Conservation (phyloP, 2,329 filamentous ascomycete species). For the Pseudogymnoascus sp. region DNA sequence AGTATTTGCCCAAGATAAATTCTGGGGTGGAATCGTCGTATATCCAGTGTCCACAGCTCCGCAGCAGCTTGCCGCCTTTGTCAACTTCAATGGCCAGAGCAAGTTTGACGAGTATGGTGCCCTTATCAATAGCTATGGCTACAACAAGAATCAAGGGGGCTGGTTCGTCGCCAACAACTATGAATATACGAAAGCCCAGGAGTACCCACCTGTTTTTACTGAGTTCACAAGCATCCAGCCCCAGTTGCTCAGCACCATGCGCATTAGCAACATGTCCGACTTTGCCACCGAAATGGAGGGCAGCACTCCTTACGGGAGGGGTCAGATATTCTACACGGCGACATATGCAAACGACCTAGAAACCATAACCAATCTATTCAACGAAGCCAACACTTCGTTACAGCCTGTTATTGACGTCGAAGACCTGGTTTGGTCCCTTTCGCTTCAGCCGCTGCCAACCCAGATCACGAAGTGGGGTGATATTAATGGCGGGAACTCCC, state of each 20-base stretch:
- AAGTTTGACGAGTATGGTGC: conserved; percentile 10
- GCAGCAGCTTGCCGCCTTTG: conserved; percentile 5
- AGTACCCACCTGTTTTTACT: conserved; percentile 11
- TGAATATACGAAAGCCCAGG: conserved; percentile 12
- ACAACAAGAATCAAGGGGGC: neutral
- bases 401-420: neutral
- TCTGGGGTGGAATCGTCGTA: conserved; percentile 12
- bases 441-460: conserved; percentile 10
- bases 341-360: conserved; percentile 11
- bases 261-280: conserved; percentile 13
- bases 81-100: neutral
- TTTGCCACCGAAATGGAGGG: conserved; percentile 11
- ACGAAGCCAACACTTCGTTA: conserved; percentile 2
- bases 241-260: conserved; percentile 10
- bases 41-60: conserved; percentile 9
- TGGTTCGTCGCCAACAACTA: conserved; percentile 7
- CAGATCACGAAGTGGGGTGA: conserved; percentile 10
- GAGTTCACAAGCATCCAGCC: conserved; percentile 9
- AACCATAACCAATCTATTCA: conserved; percentile 3
- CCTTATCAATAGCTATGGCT: conserved; percentile 10
- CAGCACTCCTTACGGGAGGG: neutral
- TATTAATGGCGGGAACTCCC: conserved; percentile 10
- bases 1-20: conserved; percentile 9
- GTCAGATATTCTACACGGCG: conserved; percentile 10
- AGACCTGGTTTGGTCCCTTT: neutral